Conservation (phyloP, 2,329 filamentous ascomycete species). For the Acephala macrosclerotiorum region DNA sequence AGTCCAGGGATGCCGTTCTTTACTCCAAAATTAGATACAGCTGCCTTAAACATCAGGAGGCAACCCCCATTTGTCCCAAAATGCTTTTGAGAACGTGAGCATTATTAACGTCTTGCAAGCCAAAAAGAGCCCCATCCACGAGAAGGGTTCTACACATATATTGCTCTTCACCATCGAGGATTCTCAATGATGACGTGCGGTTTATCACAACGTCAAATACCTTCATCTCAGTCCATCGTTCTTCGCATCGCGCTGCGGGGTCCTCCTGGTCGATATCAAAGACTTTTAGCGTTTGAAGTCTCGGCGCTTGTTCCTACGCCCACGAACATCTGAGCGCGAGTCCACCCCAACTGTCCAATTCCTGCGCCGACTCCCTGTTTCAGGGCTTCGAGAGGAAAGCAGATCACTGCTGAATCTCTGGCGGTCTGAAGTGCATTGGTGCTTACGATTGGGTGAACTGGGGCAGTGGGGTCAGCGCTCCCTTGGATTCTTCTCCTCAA, state of each 20-base stretch:
- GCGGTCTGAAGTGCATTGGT: slow-evolving; percentile 24
- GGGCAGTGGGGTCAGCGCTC: slow-evolving; percentile 34
- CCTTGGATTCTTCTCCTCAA: slow-evolving; percentile 28
- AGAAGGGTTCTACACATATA: neutral
- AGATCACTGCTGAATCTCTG: slow-evolving; percentile 18
- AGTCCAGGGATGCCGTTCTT: slow-evolving; percentile 13
- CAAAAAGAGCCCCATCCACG: slow-evolving; percentile 9
- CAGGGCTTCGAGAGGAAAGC: slow-evolving; percentile 7
- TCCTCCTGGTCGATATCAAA: slow-evolving; percentile 31
- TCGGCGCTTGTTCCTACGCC: slow-evolving; percentile 30
- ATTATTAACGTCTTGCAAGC: slow-evolving; percentile 14
- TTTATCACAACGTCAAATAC: neutral
- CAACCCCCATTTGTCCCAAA: neutral
- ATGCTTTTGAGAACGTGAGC: slow-evolving; percentile 15
- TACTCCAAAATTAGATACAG: slow-evolving; percentile 24
- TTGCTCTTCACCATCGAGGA: slow-evolving; percentile 4
- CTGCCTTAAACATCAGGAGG: slow-evolving; percentile 9
- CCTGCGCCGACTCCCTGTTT: slow-evolving; percentile 17
- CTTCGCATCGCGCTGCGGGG: slow-evolving; percentile 31
- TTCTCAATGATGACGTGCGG: slow-evolving; percentile 6
- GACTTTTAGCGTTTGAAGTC: slow-evolving; percentile 32
- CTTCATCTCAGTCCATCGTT: slow-evolving; percentile 3
- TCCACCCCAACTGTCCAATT: slow-evolving; percentile 10
- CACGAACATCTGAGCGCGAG: slow-evolving; percentile 32
- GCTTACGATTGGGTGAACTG: slow-evolving; percentile 30